phyloP scores from a whole-genome alignment of 2,329 filamentous ascomycete genomes.

The Apiospora koreana region DNA sequence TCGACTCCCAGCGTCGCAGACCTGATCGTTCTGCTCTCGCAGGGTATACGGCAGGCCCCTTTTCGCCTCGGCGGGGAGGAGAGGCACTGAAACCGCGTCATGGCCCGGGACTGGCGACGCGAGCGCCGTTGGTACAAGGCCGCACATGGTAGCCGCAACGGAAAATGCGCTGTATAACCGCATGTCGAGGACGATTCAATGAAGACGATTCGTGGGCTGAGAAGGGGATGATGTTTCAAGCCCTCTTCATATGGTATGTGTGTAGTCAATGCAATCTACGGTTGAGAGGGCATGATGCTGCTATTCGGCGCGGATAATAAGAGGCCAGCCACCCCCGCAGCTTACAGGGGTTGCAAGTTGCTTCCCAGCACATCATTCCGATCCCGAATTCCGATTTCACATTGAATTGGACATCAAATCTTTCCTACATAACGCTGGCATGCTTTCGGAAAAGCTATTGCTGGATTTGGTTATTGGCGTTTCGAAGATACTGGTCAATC shows the following conservation, averaged over 20 bases:
- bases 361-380: not conserved
- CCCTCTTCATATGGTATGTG: not conserved
- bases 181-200: not conserved
- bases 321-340: not conserved
- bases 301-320: not conserved
- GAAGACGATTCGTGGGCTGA: not conserved
- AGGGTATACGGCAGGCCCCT: not conserved
- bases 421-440: no score
- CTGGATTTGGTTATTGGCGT: not conserved
- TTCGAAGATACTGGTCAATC: not conserved
- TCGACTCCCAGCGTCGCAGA: slow-evolving; percentile 18
- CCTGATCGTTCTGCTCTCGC: slow-evolving; percentile 13
- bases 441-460: no score
- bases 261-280: not conserved
- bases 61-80: not conserved
- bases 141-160: not conserved
- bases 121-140: not conserved
- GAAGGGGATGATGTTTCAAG: not conserved
- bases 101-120: not conserved
- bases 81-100: not conserved
- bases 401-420: no score
- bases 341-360: not conserved
- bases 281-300: not conserved
- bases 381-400: not conserved
- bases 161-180: not conserved